These are phyloP conservation scores for Apiospora arundinis DNA, from an alignment of 2,329 filamentous ascomycete genomes.

Conservation along the genomic window DNA sequence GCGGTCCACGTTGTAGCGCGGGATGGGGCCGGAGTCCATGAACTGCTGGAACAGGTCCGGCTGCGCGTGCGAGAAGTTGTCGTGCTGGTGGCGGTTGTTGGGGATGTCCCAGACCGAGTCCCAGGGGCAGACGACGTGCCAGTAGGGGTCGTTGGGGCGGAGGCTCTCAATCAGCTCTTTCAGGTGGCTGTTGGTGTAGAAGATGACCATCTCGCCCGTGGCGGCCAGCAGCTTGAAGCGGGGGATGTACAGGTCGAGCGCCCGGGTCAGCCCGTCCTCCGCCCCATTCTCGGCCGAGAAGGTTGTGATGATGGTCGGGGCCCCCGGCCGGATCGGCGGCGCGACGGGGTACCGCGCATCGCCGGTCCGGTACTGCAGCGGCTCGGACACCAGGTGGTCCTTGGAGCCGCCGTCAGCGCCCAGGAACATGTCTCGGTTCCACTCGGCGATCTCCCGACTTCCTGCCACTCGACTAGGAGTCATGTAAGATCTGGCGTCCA, in stretches of 20 bases:
- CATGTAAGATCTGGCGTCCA: background rate
- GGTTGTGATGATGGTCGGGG: constrained; percentile 8
- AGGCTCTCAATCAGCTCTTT: background rate
- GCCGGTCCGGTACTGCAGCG: background rate
- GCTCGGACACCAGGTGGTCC: background rate
- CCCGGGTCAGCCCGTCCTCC: background rate
- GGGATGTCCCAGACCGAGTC: background rate
- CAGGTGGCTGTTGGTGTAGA: background rate
- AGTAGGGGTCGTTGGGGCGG: background rate
- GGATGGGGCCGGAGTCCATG: background rate
- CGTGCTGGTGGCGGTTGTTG: constrained; percentile 15
- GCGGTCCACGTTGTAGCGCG: background rate
- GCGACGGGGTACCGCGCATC: background rate
- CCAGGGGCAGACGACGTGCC: background rate
- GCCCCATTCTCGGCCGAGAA: background rate
- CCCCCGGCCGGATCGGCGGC: background rate
- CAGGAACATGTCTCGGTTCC: background rate
- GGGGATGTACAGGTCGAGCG: background rate
- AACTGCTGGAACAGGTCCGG: background rate
- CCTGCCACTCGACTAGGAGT: background rate
- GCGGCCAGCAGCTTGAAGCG: background rate
- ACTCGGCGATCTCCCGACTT: background rate
- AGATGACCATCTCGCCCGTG: background rate
- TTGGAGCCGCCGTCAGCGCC: background rate
- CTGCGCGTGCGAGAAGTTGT: background rate